Conservation (phyloP, 2,329 filamentous ascomycete genomes). For the Huntiella savannae region DNA sequence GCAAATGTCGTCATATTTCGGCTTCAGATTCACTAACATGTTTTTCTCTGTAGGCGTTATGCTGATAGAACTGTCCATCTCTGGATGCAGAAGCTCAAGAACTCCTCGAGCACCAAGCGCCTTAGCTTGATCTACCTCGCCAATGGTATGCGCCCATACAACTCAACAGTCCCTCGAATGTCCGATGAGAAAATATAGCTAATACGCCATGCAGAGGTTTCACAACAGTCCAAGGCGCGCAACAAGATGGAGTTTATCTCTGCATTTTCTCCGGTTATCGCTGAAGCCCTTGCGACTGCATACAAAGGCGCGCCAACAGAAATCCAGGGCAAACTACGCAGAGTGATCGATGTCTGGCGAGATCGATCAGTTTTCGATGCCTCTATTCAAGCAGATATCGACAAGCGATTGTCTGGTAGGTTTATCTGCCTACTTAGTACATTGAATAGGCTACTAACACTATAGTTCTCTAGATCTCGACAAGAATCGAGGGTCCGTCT, state of each 20-base stretch:
- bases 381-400: constrained; percentile 63
- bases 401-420: constrained; percentile 59
- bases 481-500: constrained; percentile 36
- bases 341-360: constrained; percentile 90
- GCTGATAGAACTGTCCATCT: constrained; percentile 80
- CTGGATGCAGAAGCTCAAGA: constrained; percentile 78
- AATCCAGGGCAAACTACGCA: constrained; percentile 67
- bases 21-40: constrained; percentile 4
- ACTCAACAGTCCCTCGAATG: neutral
- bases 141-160: constrained; percentile 45
- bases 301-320: constrained; percentile 80
- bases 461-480: constrained; percentile 34
- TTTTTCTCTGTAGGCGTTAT: constrained; percentile 44
- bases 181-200: neutral
- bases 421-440: neutral
- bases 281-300: constrained; percentile 73
- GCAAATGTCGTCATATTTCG: neutral
- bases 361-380: constrained; percentile 67
- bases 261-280: constrained; percentile 80
- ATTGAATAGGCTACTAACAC: constrained; percentile 11
- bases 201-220: constrained; percentile 48
- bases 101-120: constrained; percentile 68
- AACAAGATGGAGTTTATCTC: constrained; percentile 82
- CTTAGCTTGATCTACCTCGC: constrained; percentile 86
- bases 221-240: constrained; percentile 85